A percentile compares a stretch with the other conserved stretches of the same genome.
phyloP scores from a whole-genome alignment of 768 basidiomycete genomes.

The Phylloporus sp. region DNA sequence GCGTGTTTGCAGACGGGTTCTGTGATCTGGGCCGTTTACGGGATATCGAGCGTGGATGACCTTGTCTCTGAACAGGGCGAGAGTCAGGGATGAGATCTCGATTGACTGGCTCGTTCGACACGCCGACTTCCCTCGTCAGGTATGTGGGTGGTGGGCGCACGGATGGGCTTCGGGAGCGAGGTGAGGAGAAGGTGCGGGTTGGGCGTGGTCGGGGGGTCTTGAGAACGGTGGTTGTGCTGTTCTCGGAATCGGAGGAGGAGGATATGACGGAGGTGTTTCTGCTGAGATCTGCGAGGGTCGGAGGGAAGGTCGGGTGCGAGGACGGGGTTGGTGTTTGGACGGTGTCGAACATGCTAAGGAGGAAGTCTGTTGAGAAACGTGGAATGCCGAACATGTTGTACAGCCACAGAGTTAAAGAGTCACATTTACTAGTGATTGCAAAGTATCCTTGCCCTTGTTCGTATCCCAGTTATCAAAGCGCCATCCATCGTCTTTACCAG shows the following conservation, averaged over 20 bases:
- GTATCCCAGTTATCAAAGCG: conserved; percentile 47
- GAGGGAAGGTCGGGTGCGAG: conserved; percentile 22
- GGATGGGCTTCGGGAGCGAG: conserved; percentile 52
- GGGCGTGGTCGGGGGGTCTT: conserved; percentile 50
- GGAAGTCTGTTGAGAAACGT: not conserved
- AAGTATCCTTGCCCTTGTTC: not conserved
- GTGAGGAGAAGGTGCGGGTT: conserved; percentile 60
- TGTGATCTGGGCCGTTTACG: conserved; percentile 38
- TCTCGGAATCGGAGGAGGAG: conserved; percentile 56
- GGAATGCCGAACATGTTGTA: not conserved
- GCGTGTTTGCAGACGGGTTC: conserved; percentile 44
- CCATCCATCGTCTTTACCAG: conserved; percentile 38
- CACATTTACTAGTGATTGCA: too few species aligned
- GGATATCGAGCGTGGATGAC: conserved; percentile 38
- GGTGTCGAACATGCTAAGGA: not conserved
- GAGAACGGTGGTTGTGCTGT: conserved; percentile 36
- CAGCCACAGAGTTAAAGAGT: too few species aligned
- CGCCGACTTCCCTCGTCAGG: conserved; percentile 54
- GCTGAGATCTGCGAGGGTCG: conserved; percentile 60
- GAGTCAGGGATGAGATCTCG: conserved; percentile 14
- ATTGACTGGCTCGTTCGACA: conserved; percentile 27
- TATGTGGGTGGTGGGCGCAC: conserved; percentile 49
- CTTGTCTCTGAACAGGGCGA: not conserved
- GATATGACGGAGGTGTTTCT: conserved; percentile 77
- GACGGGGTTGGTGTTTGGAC: too few species aligned